phyloP scores from a whole-genome alignment of 148 eudicot genomes.

The Dianthus caryophyllus region DNA sequence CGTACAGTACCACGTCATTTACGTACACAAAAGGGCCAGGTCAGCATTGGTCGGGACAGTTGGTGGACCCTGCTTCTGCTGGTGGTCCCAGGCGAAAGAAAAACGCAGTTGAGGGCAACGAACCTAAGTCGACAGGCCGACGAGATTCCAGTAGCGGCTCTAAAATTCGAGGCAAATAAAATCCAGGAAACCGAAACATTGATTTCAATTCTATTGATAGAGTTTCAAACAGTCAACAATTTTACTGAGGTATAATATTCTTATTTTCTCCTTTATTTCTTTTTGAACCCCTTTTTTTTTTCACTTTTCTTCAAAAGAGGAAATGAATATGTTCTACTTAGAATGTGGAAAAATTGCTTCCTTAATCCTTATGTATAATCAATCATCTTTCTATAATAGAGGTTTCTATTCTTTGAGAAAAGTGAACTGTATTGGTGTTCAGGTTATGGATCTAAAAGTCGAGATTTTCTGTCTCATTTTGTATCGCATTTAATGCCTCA shows the following conservation, averaged over 20 bases:
- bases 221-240: conserved; percentile 12
- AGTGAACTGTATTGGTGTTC: background rate
- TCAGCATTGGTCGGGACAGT: conserved; percentile 92
- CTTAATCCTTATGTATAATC: conserved; percentile 19
- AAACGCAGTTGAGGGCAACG: conserved; percentile 26
- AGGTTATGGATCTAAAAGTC: too few relatives aligned
- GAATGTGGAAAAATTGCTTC: conserved; percentile 25
- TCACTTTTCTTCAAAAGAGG: conserved; percentile 1
- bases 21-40: conserved; percentile 55
- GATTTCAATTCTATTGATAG: conserved; percentile 10
- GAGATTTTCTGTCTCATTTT: too few relatives aligned
- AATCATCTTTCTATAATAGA: conserved; percentile 24
- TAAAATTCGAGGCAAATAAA: conserved; percentile 34
- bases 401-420: conserved; percentile 27
- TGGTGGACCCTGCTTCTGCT: conserved; percentile 62
- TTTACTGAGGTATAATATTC: conserved; percentile 24
- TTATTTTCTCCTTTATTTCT: conserved; percentile 9
- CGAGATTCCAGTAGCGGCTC: conserved; percentile 31
- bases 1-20: conserved; percentile 70
- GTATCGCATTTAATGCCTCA: too few relatives aligned
- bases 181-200: conserved; percentile 2
- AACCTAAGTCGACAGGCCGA: conserved; percentile 29
- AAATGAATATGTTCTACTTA: conserved; percentile 19
- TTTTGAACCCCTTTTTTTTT: background rate
- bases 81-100: conserved; percentile 54